Base-by-base conservation (phyloP, 768 basidiomycete genomes). In the Boletus speciosus region DNA sequence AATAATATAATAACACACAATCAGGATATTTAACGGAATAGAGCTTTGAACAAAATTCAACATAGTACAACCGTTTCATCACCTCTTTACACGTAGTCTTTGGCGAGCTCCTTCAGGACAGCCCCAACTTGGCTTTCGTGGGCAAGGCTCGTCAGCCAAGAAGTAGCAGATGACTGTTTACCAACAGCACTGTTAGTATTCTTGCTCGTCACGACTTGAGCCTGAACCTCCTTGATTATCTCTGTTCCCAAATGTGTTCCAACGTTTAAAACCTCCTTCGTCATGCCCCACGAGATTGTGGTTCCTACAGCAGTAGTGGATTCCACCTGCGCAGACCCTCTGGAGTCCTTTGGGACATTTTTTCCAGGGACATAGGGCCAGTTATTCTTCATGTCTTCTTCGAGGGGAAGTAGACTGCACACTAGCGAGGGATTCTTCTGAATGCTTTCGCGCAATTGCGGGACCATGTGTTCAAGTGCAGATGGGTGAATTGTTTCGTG, bases 401-500 rank as follows among this genome's bases (percentile, higher is more conserved):
- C 86, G n/a, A 86, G 61, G 4, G 78, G 77, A 21, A 74, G 64
- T 1, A 87, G 71, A 6, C 62, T 6, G 41, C 60, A 66, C 15
- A 88, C 57, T 4, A 86, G 58, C 6, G 68, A 64, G 2, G 80
- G 80, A 53, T 81, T 65, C n/a, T 70, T 64, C 39, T 66, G 60
- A 21, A 86, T 47, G 14, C 63, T 66, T 15, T 66, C 58, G 15
- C 55, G 60, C 31, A 85, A 58, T 16, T 68, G 60, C 5, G 74
- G 67, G 46, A 66, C 60, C 7, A 76, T 56, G 15, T 61, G 85
- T 35, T 76, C 66, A 36, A 81, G 61, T 2, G 82, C 83, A 14
- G 86, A 87, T 5, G 79, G 70, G 57, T 88, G 86, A 36, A 87
- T 78, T 1, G 66, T 75, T 69, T 89, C 86, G 45, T 81, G 74